A percentile compares a stretch with the other conserved stretches of the same genome.
phyloP scores from a whole-genome alignment of 2,329 filamentous ascomycete genomes.

The Paradendryphiella salina region DNA sequence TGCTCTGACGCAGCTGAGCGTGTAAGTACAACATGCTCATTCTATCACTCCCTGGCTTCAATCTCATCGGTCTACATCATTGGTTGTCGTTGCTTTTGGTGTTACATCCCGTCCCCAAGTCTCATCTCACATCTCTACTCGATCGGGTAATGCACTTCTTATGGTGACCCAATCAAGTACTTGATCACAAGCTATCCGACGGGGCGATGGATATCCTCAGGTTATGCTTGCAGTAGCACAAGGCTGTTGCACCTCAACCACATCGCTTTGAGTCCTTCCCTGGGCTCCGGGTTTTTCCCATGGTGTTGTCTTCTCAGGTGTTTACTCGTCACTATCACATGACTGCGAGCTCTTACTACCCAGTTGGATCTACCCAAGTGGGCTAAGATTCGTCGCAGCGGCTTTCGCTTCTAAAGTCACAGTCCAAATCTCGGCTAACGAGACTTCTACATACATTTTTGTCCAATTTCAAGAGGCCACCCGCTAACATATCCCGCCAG shows the following conservation, averaged over 20 bases:
- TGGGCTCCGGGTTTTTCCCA: neutral
- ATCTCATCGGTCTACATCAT: neutral
- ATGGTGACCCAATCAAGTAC: constrained; percentile 2
- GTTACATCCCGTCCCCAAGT: neutral
- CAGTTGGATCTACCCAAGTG: too few relatives aligned
- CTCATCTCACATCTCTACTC: constrained; percentile 6
- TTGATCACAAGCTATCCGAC: neutral
- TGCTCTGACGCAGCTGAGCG: constrained; percentile 74
- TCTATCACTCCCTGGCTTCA: neutral
- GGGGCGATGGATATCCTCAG: neutral
- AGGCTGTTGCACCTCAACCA: neutral
- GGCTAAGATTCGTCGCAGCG: too few relatives aligned
- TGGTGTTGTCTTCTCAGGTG: neutral
- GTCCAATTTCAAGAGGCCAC: neutral
- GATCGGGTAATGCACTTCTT: constrained; percentile 14
- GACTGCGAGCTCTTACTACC: neutral
- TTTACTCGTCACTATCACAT: neutral
- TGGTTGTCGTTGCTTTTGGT: constrained; percentile 2
- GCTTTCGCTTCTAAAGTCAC: neutral
- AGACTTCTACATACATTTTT: neutral
- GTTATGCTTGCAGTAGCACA: neutral
- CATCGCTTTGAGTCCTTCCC: neutral
- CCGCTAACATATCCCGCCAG: constrained; percentile 19
- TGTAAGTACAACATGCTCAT: constrained; percentile 59
- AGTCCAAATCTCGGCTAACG: neutral